Conservation (phyloP, 305 asterid genomes). For the Coffea humblotiana region DNA sequence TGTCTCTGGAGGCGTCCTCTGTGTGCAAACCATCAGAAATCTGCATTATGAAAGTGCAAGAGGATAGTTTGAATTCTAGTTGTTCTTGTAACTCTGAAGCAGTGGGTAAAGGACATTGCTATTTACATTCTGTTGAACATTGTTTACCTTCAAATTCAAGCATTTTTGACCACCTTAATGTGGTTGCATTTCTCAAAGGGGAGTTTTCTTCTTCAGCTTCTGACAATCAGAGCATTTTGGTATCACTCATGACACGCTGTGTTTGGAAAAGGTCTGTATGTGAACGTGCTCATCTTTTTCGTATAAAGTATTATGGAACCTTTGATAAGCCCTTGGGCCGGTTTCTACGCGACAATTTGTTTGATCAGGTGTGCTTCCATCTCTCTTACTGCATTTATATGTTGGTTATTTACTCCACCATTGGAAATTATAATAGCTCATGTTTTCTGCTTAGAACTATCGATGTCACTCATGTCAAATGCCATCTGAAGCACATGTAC, state of each 20-base stretch:
- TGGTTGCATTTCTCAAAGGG: constrained; percentile 45
- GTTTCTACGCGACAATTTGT: constrained; percentile 61
- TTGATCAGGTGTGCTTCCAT: constrained; percentile 64
- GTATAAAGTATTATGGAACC: constrained; percentile 74
- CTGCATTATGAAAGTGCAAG: constrained; percentile 30
- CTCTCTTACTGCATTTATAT: background rate
- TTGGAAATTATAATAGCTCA: background rate
- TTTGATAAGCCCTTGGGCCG: constrained; percentile 85
- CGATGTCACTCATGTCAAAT: constrained; percentile 65
- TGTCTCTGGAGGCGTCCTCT: constrained; percentile 28
- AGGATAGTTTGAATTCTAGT: constrained; percentile 25
- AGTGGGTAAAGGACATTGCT: constrained; percentile 30
- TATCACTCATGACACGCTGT: constrained; percentile 74
- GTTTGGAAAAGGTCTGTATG: constrained; percentile 72
- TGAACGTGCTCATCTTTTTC: constrained; percentile 78
- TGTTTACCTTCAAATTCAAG: constrained; percentile 27
- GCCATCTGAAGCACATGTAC: constrained; percentile 83
- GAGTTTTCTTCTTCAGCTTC: constrained; percentile 68
- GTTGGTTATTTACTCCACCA: background rate
- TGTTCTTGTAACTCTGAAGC: constrained; percentile 28
- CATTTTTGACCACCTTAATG: constrained; percentile 32
- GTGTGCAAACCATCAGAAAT: constrained; percentile 20
- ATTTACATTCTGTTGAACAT: constrained; percentile 40
- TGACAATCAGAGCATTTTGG: constrained; percentile 77
- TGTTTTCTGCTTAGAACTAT: constrained; percentile 40